Conservation (phyloP, 148 eudicot species). For the Talinum fruticosum region DNA sequence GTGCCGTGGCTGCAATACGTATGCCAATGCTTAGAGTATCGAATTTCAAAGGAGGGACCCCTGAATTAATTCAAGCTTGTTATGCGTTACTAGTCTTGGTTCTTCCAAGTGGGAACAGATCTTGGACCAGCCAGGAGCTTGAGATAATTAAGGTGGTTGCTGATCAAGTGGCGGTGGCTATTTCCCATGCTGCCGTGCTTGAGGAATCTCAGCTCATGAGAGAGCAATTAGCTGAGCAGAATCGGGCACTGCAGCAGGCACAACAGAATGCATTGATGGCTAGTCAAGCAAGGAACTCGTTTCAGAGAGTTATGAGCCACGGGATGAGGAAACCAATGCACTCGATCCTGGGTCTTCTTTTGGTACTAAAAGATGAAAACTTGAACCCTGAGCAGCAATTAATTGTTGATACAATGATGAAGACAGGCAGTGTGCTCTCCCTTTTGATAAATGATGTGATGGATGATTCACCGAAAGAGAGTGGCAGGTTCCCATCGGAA, state of each 20-base stretch:
- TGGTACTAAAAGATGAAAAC: constrained; percentile 57
- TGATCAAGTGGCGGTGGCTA: constrained; percentile 91
- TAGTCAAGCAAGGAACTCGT: constrained; percentile 65
- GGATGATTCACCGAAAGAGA: constrained; percentile 63
- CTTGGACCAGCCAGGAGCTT: constrained; percentile 63
- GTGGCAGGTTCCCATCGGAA: constrained; percentile 61
- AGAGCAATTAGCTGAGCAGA: constrained; percentile 61
- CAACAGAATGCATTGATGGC: constrained; percentile 75
- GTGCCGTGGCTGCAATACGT: constrained; percentile 74
- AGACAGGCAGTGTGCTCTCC: constrained; percentile 68
- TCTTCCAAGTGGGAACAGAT: constrained; percentile 49
- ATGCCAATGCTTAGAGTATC: constrained; percentile 80
- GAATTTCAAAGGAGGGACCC: constrained; percentile 82
- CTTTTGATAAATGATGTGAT: constrained; percentile 71
- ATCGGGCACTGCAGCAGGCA: constrained; percentile 67
- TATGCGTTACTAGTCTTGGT: constrained; percentile 77
- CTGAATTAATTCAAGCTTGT: constrained; percentile 65
- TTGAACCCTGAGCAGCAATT: constrained; percentile 38
- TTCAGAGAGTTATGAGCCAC: constrained; percentile 80
- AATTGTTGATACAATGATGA: constrained; percentile 66
- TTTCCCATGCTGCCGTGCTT: constrained; percentile 81
- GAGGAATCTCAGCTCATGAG: constrained; percentile 82
- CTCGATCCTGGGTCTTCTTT: constrained; percentile 67
- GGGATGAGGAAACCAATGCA: constrained; percentile 89
- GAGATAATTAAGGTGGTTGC: constrained; percentile 80